Evolutionary conservation across 257 asterid species (phyloP).

Genomic region (Salvia splendens): DNA sequence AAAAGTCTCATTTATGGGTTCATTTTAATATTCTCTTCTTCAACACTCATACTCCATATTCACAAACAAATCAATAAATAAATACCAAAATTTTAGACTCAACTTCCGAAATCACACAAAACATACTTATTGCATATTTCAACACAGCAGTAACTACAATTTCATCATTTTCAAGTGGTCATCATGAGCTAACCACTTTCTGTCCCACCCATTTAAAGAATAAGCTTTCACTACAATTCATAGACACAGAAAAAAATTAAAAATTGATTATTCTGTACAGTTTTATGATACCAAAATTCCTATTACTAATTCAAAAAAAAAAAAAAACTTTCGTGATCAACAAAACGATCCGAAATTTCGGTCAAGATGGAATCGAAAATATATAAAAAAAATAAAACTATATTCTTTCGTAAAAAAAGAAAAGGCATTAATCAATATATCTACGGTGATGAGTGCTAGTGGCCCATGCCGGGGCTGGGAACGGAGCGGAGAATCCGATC

Average conservation of each 20-base stretch:
- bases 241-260: background rate
- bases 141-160: too few species aligned
- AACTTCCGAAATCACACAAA: too few species aligned
- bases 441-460: constrained; percentile 29
- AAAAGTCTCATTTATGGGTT: constrained; percentile 28
- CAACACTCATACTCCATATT: constrained; percentile 10
- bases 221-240: background rate
- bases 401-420: too few species aligned
- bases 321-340: constrained; percentile 13
- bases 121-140: background rate
- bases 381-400: background rate
- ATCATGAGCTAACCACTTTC: background rate
- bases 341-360: constrained; percentile 38
- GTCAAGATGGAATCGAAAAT: background rate
- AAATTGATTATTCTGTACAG: background rate
- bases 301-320: background rate
- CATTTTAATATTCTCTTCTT: constrained; percentile 14
- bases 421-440: background rate
- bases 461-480: constrained; percentile 67
- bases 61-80: background rate
- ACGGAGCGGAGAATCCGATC: constrained; percentile 57
- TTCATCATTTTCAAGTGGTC: background rate
- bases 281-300: constrained; percentile 25
- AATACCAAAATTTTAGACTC: too few species aligned
- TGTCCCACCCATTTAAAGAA: constrained; percentile 18